Evolutionary conservation across 768 basidiomycete species (phyloP).

Genomic region (Suillus tomentosus): DNA sequence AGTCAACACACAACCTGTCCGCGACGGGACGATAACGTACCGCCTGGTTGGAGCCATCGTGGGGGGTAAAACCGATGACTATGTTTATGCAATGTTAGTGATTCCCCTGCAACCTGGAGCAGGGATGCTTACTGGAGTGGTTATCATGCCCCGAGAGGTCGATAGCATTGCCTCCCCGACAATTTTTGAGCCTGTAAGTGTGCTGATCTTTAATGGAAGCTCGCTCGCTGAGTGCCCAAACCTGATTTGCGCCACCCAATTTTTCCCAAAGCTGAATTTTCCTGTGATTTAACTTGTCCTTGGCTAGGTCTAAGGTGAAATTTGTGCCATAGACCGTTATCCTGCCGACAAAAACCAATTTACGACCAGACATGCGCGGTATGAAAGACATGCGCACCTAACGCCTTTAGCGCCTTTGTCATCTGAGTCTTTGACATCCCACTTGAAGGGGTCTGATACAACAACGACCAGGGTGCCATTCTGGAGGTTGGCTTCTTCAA

Average conservation of each 20-base stretch:
- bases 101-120: not conserved
- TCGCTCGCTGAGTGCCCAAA: no score
- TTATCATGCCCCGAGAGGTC: conserved; percentile 59
- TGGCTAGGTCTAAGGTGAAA: not conserved
- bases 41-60: conserved; percentile 50
- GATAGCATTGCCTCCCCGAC: conserved; percentile 50
- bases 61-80: conserved; percentile 52
- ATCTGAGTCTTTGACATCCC: conserved; percentile 52
- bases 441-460: conserved; percentile 37
- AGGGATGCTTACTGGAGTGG: conserved; percentile 39
- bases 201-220: conserved; percentile 34
- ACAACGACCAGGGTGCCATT: conserved; percentile 47
- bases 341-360: not conserved
- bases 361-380: not conserved
- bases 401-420: conserved; percentile 38
- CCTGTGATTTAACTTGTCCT: not conserved
- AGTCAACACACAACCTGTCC: not conserved
- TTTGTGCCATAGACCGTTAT: no score
- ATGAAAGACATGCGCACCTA: conserved; percentile 38
- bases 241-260: no score
- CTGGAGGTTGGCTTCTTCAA: conserved; percentile 31
- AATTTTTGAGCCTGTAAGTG: conserved; percentile 51
- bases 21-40: conserved; percentile 25
- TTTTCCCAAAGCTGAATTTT: not conserved
- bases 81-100: not conserved